Percentiles rank a stretch among this genome's conserved stretches.
phyloP scores from a whole-genome alignment of 2,329 filamentous ascomycete genomes.

The Colletotrichum siamense region DNA sequence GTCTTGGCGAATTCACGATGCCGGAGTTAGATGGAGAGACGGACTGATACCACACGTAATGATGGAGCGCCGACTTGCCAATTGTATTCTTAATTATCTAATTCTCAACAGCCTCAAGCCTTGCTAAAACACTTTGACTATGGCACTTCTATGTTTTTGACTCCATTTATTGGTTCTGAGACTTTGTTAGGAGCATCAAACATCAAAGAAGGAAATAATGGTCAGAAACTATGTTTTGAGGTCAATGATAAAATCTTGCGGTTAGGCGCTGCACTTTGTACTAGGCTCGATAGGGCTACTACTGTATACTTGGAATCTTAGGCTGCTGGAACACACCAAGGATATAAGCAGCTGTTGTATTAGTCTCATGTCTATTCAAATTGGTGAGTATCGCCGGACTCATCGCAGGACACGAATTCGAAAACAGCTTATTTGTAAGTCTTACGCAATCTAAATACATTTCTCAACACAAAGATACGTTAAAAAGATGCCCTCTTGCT shows the following conservation, averaged over 20 bases:
- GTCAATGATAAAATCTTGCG: too few species aligned
- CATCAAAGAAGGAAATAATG: too few species aligned
- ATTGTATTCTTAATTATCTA: background rate
- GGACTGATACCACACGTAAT: background rate
- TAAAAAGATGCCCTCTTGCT: background rate
- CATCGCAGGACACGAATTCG: rapidly evolving
- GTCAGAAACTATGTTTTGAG: too few species aligned
- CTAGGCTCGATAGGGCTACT: too few species aligned
- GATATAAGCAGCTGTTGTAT: background rate
- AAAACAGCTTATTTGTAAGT: background rate
- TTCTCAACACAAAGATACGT: background rate
- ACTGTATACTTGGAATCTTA: too few species aligned
- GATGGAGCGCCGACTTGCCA: background rate
- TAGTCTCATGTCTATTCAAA: rapidly evolving
- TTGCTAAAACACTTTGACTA: rapidly evolving
- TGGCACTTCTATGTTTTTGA: rapidly evolving
- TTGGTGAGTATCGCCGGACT: rapidly evolving
- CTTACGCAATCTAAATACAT: background rate
- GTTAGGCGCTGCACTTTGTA: too few species aligned
- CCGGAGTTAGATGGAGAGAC: background rate
- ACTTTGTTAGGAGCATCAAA: background rate
- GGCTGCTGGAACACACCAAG: too few species aligned
- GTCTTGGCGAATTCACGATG: background rate
- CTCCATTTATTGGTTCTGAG: rapidly evolving
- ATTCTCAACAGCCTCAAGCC: background rate